Evolutionary conservation across 306 rosid genomes (phyloP).

Genomic region (Corylus avellana): DNA sequence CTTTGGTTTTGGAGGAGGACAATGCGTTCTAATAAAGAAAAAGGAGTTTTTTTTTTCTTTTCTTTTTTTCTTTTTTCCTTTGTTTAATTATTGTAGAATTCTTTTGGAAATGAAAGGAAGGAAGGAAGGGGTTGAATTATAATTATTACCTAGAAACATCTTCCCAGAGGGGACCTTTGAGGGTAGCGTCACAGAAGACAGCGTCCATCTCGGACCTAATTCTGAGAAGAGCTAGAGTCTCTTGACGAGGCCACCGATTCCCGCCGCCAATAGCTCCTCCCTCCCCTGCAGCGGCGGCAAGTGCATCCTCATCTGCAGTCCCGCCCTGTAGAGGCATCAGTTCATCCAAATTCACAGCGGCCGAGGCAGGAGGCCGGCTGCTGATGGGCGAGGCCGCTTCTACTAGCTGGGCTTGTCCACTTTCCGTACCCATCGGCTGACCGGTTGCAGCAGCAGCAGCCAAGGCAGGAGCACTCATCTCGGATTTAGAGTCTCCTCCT

Average conservation of each 20-base stretch:
- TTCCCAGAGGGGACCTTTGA: slow-evolving; percentile 58
- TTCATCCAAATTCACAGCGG: slow-evolving; percentile 43
- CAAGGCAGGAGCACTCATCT: slow-evolving; percentile 6
- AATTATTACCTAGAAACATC: slow-evolving; percentile 44
- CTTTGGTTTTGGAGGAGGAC: background rate
- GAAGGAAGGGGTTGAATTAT: background rate
- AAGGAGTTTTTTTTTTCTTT: background rate
- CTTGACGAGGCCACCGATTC: slow-evolving; percentile 56
- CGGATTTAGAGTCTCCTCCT: slow-evolving; percentile 24
- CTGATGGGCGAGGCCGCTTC: slow-evolving; percentile 55
- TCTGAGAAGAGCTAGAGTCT: slow-evolving; percentile 44
- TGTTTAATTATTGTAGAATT: background rate
- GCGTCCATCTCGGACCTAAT: slow-evolving; percentile 58
- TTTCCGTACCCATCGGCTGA: background rate
- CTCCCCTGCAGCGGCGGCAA: slow-evolving; percentile 7
- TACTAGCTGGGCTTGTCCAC: slow-evolving; percentile 32
- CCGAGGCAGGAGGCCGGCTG: slow-evolving; percentile 45
- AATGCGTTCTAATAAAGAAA: slow-evolving; percentile 11
- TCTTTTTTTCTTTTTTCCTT: background rate
- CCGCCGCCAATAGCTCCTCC: slow-evolving; percentile 30
- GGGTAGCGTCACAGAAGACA: slow-evolving; percentile 47
- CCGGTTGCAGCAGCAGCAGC: slow-evolving; percentile 3
- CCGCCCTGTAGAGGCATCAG: slow-evolving; percentile 31
- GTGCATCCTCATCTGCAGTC: slow-evolving; percentile 10
- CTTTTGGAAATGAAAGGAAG: background rate